Conservation (phyloP, 1,139 yeast genomes). For the Saccharomyces hybrid region DNA sequence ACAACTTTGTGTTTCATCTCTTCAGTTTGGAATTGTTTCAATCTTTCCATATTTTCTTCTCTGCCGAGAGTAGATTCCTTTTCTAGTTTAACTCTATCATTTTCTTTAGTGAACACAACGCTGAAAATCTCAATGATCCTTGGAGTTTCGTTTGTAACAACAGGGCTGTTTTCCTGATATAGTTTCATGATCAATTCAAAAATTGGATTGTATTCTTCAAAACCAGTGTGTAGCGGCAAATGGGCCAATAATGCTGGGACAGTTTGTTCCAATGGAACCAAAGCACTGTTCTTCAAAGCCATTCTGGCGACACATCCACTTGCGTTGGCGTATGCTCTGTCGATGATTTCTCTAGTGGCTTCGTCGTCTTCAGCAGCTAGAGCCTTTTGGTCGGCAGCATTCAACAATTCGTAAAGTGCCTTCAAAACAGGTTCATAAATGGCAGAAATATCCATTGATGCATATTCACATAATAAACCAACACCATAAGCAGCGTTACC, state of each 20-base stretch:
- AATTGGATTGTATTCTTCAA: conserved; percentile 88
- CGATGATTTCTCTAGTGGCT: conserved; percentile 71
- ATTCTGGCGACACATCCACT: conserved; percentile 96
- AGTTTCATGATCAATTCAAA: conserved; percentile 69
- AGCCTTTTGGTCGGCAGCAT: conserved; percentile 65
- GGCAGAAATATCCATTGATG: conserved; percentile 52
- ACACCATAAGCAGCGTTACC: conserved; percentile 96
- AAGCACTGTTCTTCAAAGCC: conserved; percentile 63
- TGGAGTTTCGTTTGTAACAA: conserved; percentile 53
- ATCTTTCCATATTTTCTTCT: conserved; percentile 69
- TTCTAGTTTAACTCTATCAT: conserved; percentile 60
- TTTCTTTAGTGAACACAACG: conserved; percentile 63
- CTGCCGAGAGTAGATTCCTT: conserved; percentile 73
- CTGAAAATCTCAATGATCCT: conserved; percentile 62
- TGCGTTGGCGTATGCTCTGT: conserved; percentile 86
- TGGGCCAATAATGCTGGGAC: conserved; percentile 69
- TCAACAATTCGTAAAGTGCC: conserved; percentile 70
- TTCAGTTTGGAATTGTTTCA: conserved; percentile 68
- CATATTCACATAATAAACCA: conserved; percentile 66
- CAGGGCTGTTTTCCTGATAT: conserved; percentile 55
- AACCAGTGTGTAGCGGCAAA: conserved; percentile 82
- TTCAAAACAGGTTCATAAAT: conserved; percentile 64
- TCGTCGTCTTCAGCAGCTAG: conserved; percentile 58
- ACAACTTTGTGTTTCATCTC: conserved; percentile 59
- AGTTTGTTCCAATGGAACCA: conserved; percentile 76